Conservation (phyloP, 257 asterid species). For the Lithospermum erythrorhizon region DNA sequence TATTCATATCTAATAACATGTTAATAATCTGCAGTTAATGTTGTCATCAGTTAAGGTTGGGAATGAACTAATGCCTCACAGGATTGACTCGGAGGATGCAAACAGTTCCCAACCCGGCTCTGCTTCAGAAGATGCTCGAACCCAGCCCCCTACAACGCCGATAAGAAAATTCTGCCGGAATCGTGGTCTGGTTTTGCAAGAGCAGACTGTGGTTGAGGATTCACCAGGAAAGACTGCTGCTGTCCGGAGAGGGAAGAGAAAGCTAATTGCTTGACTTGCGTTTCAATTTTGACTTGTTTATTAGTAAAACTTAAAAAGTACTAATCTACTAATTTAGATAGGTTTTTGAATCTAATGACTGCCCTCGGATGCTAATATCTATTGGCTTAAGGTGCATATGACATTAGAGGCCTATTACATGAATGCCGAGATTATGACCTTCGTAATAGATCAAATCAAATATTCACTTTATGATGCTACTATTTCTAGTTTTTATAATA, state of each 20-base stretch:
- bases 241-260: slow-evolving; percentile 62
- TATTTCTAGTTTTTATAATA: too few relatives aligned
- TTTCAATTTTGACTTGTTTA: not conserved
- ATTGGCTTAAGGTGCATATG: slow-evolving; percentile 12
- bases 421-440: too few relatives aligned
- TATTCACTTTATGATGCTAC: too few relatives aligned
- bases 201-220: slow-evolving; percentile 62
- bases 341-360: not conserved
- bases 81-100: slow-evolving; percentile 18
- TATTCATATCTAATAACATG: not conserved
- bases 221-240: slow-evolving; percentile 38
- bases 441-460: too few relatives aligned
- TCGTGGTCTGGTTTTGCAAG: slow-evolving; percentile 80
- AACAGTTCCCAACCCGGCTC: slow-evolving; percentile 18
- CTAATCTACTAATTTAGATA: not conserved
- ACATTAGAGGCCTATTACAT: too few relatives aligned
- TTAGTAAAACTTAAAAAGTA: not conserved
- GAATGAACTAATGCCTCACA: slow-evolving; percentile 86
- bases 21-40: slow-evolving; percentile 51
- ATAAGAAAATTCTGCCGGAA: slow-evolving; percentile 81
- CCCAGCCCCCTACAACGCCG: slow-evolving; percentile 50
- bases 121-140: slow-evolving; percentile 27
- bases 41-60: slow-evolving; percentile 52
- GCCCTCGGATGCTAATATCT: slow-evolving; percentile 13
- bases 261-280: slow-evolving; percentile 10